phyloP scores from a whole-genome alignment of 2,329 filamentous ascomycete species.

The Aspergillus spinulosporus region DNA sequence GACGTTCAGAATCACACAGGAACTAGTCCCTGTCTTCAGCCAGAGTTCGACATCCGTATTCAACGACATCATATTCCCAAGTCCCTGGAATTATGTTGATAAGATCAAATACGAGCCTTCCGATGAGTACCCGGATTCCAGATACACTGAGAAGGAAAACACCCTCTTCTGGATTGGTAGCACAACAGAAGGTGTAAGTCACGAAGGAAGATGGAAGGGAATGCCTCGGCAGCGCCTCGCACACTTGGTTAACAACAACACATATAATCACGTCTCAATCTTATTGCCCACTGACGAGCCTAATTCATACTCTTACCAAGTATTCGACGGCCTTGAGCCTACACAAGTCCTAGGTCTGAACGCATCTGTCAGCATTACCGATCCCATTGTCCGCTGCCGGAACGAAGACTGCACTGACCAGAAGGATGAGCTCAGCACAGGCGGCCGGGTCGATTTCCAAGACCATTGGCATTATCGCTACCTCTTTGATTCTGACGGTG shows the following conservation, averaged over 20 bases:
- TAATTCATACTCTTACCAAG: constrained; percentile 57
- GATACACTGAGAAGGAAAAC: constrained; percentile 64
- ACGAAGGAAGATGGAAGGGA: constrained; percentile 61
- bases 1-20: constrained; percentile 60
- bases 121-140: constrained; percentile 51
- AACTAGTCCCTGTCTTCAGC: constrained; percentile 73
- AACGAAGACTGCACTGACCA: constrained; percentile 54
- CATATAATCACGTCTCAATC: constrained; percentile 52
- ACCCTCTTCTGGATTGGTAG: constrained; percentile 74
- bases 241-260: constrained; percentile 65
- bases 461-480: constrained; percentile 66
- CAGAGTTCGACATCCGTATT: constrained; percentile 71
- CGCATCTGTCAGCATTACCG: constrained; percentile 60
- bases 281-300: constrained; percentile 53
- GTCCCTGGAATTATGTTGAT: constrained; percentile 62
- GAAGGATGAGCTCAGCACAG: constrained; percentile 53
- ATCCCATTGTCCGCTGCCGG: constrained; percentile 58
- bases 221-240: constrained; percentile 71
- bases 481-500: constrained; percentile 70
- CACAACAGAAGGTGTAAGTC: constrained; percentile 57
- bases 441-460: constrained; percentile 52
- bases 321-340: constrained; percentile 44
- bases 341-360: constrained; percentile 54
- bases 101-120: constrained; percentile 56
- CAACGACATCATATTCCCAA: constrained; percentile 74